Base-by-base conservation (phyloP, 2,329 filamentous ascomycete species). In the Clarireedia sp. region DNA sequence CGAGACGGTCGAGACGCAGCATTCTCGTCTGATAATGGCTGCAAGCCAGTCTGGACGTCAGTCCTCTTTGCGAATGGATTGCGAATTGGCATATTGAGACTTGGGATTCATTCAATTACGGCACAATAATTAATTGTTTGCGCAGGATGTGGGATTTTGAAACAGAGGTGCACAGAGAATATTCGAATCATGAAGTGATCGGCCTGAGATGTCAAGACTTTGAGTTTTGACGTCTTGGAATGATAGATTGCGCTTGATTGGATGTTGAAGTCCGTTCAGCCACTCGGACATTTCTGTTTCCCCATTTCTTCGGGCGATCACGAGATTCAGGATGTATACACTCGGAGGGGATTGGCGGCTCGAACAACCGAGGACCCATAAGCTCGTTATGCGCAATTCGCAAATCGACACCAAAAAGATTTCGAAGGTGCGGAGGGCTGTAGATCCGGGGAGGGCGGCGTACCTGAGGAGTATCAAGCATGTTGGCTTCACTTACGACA, bases 31-130 rank as follows among this genome's bases (percentile, higher is more conserved):
- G 58, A 54, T 36, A 59, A 56, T 26, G 62, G 57, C 41, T 61
- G 58, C 16, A 65, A 51, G 33, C 61, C 60, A 19, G 60, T 57
- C 49, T 60, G 56, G 26, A 61, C 59, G 23, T 67, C 80, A 53
- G 79, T 72, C 52, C 81, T 83, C 65, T 81, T 80, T 55, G 79
- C 74, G 68, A 90, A 87, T 29, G 85, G 83, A 70, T 89, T 90
- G 63, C 86, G 83, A 49, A 41, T 54, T n/a, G 45, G 40, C 29
- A 46, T 51, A 14, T 50, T 55, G 26, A 17, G 36, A 12, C 23
- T 36, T 43, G 16, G 23, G 14, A 19, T 16, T 43, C n/a, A 43
- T 26, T 38, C 46, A 37, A 43, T 55, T 44, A 55, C 24, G 37
- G 37, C 17, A 55, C 50, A 44, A 19, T 9, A 43, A 54, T 54